Evolutionary conservation across 768 basidiomycete species (phyloP).

Genomic region (Kwoniella bestiolae): DNA sequence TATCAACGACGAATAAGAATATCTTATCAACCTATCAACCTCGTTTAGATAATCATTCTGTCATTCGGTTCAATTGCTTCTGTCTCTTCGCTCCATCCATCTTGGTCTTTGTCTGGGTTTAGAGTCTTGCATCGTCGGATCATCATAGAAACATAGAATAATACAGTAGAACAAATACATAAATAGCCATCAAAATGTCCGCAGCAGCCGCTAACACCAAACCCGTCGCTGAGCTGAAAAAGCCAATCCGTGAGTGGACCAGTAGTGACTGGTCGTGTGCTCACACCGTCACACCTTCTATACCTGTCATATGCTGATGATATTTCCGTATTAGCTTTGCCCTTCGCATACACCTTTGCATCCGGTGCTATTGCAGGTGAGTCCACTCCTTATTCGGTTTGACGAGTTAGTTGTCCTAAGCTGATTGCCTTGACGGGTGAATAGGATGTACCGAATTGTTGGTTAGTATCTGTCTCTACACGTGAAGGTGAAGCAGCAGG

Average conservation of each 20-base stretch:
- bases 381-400: constrained; percentile 59
- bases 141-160: constrained; percentile 6
- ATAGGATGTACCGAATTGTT: constrained; percentile 58
- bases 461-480: no score
- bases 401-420: no score
- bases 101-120: not conserved
- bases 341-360: constrained; percentile 73
- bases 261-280: no score
- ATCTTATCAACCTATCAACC: not conserved
- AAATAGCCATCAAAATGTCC: constrained; percentile 18
- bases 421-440: no score
- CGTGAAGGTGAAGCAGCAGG: no score
- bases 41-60: constrained; percentile 7
- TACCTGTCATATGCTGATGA: no score
- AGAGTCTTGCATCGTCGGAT: not conserved
- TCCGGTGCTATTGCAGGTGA: constrained; percentile 96
- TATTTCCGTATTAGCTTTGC: constrained; percentile 59
- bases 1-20: not conserved
- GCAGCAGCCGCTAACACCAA: constrained; percentile 17
- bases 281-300: no score
- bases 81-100: not conserved
- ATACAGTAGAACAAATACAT: not conserved
- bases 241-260: constrained; percentile 43
- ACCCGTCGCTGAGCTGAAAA: constrained; percentile 33
- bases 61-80: not conserved